phyloP scores from a whole-genome alignment of 305 asterid genomes.

The Euphrasia arctica region DNA sequence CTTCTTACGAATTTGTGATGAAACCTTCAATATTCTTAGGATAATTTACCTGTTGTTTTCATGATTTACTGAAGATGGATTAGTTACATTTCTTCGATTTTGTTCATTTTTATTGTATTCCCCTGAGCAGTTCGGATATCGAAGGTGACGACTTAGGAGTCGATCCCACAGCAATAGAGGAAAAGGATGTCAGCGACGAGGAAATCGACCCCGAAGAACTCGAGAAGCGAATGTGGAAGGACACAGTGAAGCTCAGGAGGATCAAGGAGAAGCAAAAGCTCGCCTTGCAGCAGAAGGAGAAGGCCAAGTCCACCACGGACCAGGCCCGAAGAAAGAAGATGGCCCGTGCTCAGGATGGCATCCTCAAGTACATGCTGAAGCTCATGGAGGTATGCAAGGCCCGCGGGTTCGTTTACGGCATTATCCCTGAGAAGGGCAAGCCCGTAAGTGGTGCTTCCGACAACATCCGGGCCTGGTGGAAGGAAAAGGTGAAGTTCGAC shows the following conservation, averaged over 20 bases:
- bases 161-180: slow-evolving; percentile 1
- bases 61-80: neutral
- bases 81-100: neutral
- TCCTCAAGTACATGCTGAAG: slow-evolving; percentile 85
- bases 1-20: neutral
- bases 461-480: slow-evolving; percentile 88
- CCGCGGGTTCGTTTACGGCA: slow-evolving; percentile 81
- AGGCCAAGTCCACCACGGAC: slow-evolving; percentile 18
- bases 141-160: neutral
- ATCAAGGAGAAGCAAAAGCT: slow-evolving; percentile 3
- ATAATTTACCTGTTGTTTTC: neutral
- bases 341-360: slow-evolving; percentile 91
- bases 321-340: slow-evolving; percentile 77
- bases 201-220: slow-evolving; percentile 9
- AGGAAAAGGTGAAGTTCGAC: slow-evolving; percentile 80
- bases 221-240: slow-evolving; percentile 17
- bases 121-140: slow-evolving; percentile 8
- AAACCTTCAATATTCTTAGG: neutral
- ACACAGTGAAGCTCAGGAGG: slow-evolving; percentile 1
- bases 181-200: slow-evolving; percentile 6
- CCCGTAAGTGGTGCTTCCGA: slow-evolving; percentile 84
- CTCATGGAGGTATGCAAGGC: slow-evolving; percentile 92
- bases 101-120: neutral
- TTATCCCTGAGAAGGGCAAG: slow-evolving; percentile 84
- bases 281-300: neutral